A percentile compares a stretch with the other conserved stretches of the same genome.
These are phyloP conservation scores for Pelagophyceae sp. DNA, from an alignment of 352 stramenopile genomes.

Conservation along the genomic window DNA sequence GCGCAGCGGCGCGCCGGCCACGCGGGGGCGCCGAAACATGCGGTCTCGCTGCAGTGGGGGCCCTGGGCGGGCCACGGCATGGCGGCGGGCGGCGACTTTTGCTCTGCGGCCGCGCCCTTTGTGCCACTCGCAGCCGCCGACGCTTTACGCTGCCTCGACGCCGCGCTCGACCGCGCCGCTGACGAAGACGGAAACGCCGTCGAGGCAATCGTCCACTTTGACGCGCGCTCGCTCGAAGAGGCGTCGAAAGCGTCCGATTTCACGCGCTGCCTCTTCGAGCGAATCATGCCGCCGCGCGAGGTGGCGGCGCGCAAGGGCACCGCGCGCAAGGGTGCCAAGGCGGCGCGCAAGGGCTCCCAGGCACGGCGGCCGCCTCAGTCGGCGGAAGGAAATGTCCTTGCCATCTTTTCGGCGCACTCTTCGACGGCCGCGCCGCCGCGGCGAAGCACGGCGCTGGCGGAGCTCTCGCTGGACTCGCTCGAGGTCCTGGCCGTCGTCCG, in stretches of 20 bases:
- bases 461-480: neutral
- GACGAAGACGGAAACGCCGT: neutral
- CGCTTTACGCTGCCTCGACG: neutral
- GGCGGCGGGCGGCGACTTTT: neutral
- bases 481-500: conserved; percentile 16
- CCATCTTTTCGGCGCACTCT: neutral
- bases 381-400: no score
- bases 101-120: neutral
- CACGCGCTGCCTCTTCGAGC: neutral
- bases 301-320: neutral
- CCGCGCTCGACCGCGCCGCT: neutral
- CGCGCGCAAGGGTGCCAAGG: neutral
- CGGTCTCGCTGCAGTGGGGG: conserved; percentile 25
- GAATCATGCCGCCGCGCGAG: neutral
- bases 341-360: neutral
- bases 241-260: neutral
- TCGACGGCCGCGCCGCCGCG: neutral
- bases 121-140: neutral
- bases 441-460: neutral
- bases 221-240: neutral
- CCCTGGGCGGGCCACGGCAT: conserved; percentile 25
- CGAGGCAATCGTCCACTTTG: conserved; percentile 3
- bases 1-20: neutral
- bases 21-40: no score
- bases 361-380: no score